A percentile compares a stretch with the other conserved stretches of the same genome.
These are phyloP conservation scores for Rhodotorula paludigena DNA, from an alignment of 768 basidiomycete species.

Conservation along the genomic window DNA sequence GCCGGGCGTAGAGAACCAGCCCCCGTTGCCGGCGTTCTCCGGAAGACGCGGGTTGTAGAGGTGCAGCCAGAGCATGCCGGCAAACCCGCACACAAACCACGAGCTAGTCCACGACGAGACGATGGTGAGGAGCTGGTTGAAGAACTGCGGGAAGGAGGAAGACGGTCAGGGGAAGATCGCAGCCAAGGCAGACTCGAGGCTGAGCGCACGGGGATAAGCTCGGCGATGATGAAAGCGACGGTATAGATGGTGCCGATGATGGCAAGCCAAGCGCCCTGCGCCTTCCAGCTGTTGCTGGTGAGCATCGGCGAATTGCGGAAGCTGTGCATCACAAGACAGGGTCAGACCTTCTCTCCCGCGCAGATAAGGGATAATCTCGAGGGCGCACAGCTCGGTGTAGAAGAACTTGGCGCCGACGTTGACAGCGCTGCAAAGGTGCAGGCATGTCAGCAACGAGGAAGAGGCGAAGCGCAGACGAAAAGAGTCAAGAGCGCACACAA, in stretches of 20 bases:
- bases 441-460: too few species aligned
- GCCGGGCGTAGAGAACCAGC: background rate
- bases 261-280: conserved; percentile 1
- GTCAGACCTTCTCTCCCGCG: background rate
- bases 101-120: conserved; percentile 3
- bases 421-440: too few species aligned
- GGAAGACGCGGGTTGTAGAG: background rate
- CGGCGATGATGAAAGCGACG: conserved; percentile 12
- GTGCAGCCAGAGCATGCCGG: conserved; percentile 5
- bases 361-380: background rate
- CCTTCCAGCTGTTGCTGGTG: background rate
- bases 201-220: conserved; percentile 6
- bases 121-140: conserved; percentile 16
- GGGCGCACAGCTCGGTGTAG: background rate
- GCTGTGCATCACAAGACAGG: background rate
- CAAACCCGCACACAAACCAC: conserved; percentile 16
- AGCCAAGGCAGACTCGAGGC: background rate
- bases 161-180: background rate
- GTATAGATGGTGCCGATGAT: background rate
- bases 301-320: conserved; percentile 12
- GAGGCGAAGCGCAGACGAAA: background rate
- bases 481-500: background rate
- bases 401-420: conserved; percentile 17
- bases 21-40: background rate
- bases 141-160: background rate